Evolutionary conservation across 257 asterid genomes (phyloP).

Genomic region (Jacaranda copaia): DNA sequence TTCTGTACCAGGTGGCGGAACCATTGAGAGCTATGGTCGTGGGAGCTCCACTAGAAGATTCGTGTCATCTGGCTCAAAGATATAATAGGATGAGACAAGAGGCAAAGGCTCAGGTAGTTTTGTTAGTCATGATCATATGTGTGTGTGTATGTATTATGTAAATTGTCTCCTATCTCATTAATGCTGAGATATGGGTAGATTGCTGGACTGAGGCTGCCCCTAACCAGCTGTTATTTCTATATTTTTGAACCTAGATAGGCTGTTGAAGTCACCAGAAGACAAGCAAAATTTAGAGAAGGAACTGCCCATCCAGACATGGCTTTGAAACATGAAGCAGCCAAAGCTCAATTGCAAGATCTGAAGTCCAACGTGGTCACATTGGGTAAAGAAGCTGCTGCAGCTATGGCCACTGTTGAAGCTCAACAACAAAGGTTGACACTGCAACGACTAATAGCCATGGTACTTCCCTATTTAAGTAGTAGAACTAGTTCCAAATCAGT

Average conservation of each 20-base stretch:
- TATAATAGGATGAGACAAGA: slow-evolving; percentile 98
- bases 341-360: slow-evolving; percentile 83
- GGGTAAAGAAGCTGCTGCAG: slow-evolving; percentile 98
- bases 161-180: slow-evolving; percentile 5
- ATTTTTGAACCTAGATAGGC: slow-evolving; percentile 84
- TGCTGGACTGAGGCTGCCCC: slow-evolving; percentile 33
- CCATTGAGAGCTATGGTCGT: slow-evolving; percentile 98
- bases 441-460: slow-evolving; percentile 93
- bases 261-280: slow-evolving; percentile 89
- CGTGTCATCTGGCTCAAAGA: slow-evolving; percentile 98
- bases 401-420: slow-evolving; percentile 99
- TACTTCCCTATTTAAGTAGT: slow-evolving; percentile 35
- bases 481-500: slow-evolving; percentile 1
- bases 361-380: slow-evolving; percentile 77
- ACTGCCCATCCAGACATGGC: slow-evolving; percentile 85
- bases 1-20: slow-evolving; percentile 79
- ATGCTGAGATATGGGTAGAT: slow-evolving; percentile 20
- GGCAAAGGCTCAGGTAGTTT: slow-evolving; percentile 97
- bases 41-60: slow-evolving; percentile 99
- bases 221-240: slow-evolving; percentile 38
- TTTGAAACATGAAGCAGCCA: slow-evolving; percentile 89
- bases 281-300: slow-evolving; percentile 91
- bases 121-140: no score
- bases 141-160: no score
- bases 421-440: slow-evolving; percentile 97